A percentile compares a stretch with the other conserved stretches of the same genome.
These are phyloP conservation scores for Arachnomyces sp. DNA, from an alignment of 2,329 filamentous ascomycete genomes.

Conservation along the genomic window DNA sequence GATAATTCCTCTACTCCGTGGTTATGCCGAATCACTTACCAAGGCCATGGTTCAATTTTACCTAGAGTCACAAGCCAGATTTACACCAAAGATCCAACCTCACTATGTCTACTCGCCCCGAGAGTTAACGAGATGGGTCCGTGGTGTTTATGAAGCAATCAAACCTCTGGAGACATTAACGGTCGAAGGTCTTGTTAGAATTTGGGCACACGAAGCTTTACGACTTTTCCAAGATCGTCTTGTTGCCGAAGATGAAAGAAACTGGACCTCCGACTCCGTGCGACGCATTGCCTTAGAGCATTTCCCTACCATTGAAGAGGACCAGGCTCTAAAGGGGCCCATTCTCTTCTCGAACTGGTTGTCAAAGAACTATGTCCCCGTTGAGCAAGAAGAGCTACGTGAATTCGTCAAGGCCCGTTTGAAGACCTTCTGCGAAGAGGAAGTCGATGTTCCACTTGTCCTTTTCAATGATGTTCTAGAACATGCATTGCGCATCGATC, in stretches of 20 bases:
- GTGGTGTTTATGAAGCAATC: slow-evolving; percentile 95
- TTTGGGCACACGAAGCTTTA: slow-evolving; percentile 96
- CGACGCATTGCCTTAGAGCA: slow-evolving; percentile 78
- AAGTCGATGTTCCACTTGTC: slow-evolving; percentile 95
- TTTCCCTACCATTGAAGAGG: slow-evolving; percentile 92
- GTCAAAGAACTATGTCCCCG: slow-evolving; percentile 95
- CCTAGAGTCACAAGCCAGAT: slow-evolving; percentile 84
- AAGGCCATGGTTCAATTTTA: slow-evolving; percentile 98
- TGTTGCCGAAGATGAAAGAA: slow-evolving; percentile 84
- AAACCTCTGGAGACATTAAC: slow-evolving; percentile 80
- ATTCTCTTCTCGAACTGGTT: slow-evolving; percentile 99
- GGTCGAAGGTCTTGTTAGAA: slow-evolving; percentile 84
- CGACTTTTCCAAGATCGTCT: slow-evolving; percentile 96
- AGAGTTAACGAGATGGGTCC: slow-evolving; percentile 95
- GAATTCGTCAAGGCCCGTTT: slow-evolving; percentile 97
- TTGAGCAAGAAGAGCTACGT: slow-evolving; percentile 87
- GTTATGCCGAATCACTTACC: slow-evolving; percentile 87
- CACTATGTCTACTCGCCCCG: slow-evolving; percentile 99
- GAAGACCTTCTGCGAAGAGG: slow-evolving; percentile 98
- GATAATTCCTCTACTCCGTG: slow-evolving; percentile 88
- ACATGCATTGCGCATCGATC: slow-evolving; percentile 94
- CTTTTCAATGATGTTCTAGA: slow-evolving; percentile 99
- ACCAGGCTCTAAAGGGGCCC: slow-evolving; percentile 79
- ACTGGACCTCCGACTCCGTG: slow-evolving; percentile 89
- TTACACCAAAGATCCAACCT: slow-evolving; percentile 93